A percentile compares a stretch with the other conserved stretches of the same genome.
These are phyloP conservation scores for Cryptococcus sp. DNA, from an alignment of 1,284 basidiomycete species.

Conservation along the genomic window DNA sequence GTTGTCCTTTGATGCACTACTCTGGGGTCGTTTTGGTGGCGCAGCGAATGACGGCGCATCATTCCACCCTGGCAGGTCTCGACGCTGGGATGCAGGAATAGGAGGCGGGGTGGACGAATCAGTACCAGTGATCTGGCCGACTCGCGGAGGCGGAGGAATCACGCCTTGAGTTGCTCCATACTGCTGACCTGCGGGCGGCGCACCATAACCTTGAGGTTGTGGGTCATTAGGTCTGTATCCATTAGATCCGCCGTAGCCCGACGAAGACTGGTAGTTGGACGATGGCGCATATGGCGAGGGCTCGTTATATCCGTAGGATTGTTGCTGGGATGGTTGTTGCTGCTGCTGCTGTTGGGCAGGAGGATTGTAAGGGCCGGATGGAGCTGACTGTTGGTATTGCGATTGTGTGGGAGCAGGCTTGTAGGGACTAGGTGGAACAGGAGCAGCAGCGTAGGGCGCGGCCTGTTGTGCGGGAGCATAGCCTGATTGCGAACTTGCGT, in stretches of 20 bases:
- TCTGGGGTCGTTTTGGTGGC: constrained; percentile 61
- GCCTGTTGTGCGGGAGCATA: constrained; percentile 19
- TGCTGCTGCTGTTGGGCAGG: constrained; percentile 3
- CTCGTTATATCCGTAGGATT: constrained; percentile 12
- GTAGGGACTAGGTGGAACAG: constrained; percentile 21
- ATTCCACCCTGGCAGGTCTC: constrained; percentile 85
- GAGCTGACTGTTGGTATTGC: constrained; percentile 20
- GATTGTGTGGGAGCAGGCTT: constrained; percentile 17
- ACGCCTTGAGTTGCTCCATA: constrained; percentile 30
- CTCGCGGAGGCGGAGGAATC: constrained; percentile 52
- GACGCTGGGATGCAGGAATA: constrained; percentile 50
- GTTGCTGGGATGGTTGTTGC: constrained; percentile 5
- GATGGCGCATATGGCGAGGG: constrained; percentile 24
- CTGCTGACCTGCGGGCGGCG: constrained; percentile 29
- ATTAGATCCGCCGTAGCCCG: constrained; percentile 16
- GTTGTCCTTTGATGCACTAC: constrained; percentile 54
- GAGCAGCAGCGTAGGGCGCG: constrained; percentile 33
- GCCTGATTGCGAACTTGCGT: neutral
- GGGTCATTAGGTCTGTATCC: constrained; percentile 32
- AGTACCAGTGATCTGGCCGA: constrained; percentile 19
- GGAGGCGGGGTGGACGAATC: constrained; percentile 28
- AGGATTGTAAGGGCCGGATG: constrained; percentile 15
- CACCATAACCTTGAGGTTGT: constrained; percentile 39
- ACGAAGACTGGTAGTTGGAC: constrained; percentile 12
- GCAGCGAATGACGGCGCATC: constrained; percentile 60